These are phyloP conservation scores for Septoria petroselini DNA, from an alignment of 2,329 filamentous ascomycete genomes.

Conservation along the genomic window DNA sequence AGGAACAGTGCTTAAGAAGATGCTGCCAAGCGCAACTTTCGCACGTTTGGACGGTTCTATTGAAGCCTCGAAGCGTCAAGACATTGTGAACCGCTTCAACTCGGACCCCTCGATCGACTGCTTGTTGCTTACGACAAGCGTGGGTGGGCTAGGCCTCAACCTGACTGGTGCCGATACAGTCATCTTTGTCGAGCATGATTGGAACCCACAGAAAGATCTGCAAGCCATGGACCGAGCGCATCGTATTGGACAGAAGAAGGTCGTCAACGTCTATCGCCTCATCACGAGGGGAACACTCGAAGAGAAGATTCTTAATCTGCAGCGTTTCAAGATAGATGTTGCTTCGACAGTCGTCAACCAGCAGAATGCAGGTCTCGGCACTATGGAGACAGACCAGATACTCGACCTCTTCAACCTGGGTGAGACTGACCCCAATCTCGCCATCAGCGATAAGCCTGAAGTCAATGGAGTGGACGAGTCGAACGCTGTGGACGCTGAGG, in stretches of 20 bases:
- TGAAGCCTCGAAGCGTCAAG: constrained; percentile 88
- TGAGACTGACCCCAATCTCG: constrained; percentile 56
- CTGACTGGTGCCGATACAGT: constrained; percentile 96
- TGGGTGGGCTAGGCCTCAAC: constrained; percentile 91
- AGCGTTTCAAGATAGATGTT: constrained; percentile 99
- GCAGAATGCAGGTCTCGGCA: constrained; percentile 89
- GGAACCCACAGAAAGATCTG: constrained; percentile 98
- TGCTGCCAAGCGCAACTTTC: constrained; percentile 90
- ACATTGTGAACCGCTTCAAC: constrained; percentile 99
- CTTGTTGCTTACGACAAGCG: constrained; percentile 86
- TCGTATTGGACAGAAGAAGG: constrained; percentile 98
- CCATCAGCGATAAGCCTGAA: constrained; percentile 35
- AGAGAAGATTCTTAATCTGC: constrained; percentile 93
- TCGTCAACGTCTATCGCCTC: constrained; percentile 96
- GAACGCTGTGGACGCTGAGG: constrained; percentile 74
- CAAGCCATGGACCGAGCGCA: constrained; percentile 99
- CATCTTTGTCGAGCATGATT: constrained; percentile 99
- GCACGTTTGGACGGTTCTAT: constrained; percentile 92
- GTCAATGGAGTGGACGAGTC: constrained; percentile 66
- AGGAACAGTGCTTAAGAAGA: constrained; percentile 80
- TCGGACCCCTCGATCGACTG: constrained; percentile 96
- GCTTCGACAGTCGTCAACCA: constrained; percentile 98
- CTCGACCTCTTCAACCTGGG: constrained; percentile 92
- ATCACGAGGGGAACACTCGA: constrained; percentile 94
- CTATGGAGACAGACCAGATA: constrained; percentile 98